Evolutionary conservation across 768 basidiomycete species (phyloP), one percentile per base, ranked within the genome.

Genomic region (Mrakia frigida): DNA sequence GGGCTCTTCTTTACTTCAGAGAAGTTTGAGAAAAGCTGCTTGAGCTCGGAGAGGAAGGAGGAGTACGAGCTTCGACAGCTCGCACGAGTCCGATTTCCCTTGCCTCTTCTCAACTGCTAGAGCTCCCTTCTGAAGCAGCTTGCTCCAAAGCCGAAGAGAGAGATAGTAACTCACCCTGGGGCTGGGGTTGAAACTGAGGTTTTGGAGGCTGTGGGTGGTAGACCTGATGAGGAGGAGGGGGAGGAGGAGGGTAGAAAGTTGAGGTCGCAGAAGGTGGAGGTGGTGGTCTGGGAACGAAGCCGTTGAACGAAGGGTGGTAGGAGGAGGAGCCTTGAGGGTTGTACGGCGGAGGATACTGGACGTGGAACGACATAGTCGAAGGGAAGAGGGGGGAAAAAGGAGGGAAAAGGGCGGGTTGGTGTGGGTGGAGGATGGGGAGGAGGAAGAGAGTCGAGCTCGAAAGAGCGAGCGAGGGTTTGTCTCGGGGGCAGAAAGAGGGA

Each of bases 71-170:
- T 7, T 28, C 14, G 65, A 68, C 25, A 39, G 35, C 65, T 41
- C 65, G 65, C 65, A 68, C 65, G 65, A 68, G 65, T 68, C 37
- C 65, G 65, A 37, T 68, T 68, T 21, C 35, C 63, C 31, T 23
- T 14, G 33, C 23, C 31, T 37, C 61, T 35, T 31, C 31, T n/a
- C 13, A 56, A 25, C 56, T 28, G 6, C 52, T 6, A n/a, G 18
- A 11, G 13, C 16, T 23, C 52, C 43, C 6, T 50, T 6, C 2
- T 1, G 46, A 3, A 21, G 16, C 14, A 16, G 2, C 46, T 3
- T 50, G 2, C 13, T 18, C 46, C 2, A 4, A 21, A 21, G 46
- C 16, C 46, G 46, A 56, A 6, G n/a, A 56, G 7, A 23, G 52
- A 56, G 56, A 56, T 28, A 25, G 4, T 0, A 0, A 28, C 56